These are phyloP conservation scores for Ophiosphaerella narmari DNA, from an alignment of 2,329 filamentous ascomycete genomes.

Conservation along the genomic window DNA sequence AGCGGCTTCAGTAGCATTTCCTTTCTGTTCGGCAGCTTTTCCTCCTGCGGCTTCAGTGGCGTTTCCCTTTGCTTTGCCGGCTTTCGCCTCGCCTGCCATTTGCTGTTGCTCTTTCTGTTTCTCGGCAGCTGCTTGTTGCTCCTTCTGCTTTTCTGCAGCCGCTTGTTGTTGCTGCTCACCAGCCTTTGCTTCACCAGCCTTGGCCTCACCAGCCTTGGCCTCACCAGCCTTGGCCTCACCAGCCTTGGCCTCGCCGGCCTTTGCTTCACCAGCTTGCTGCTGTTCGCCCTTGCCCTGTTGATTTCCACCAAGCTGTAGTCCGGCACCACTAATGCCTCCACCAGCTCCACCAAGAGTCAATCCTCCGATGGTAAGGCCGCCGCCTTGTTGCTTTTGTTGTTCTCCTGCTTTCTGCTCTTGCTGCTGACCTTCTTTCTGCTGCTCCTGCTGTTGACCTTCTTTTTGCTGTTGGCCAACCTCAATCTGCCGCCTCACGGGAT, in stretches of 20 bases:
- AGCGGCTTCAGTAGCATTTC: neutral
- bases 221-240: too few species aligned
- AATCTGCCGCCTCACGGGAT: slow-evolving; percentile 21
- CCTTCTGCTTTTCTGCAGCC: too few species aligned
- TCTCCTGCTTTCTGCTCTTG: neutral
- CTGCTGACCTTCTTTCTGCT: slow-evolving; percentile 4
- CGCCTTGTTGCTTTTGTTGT: slow-evolving; percentile 8
- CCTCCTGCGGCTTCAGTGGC: slow-evolving; percentile 10
- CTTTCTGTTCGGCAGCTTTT: slow-evolving; percentile 4
- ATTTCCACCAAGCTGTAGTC: slow-evolving; percentile 27
- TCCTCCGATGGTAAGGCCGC: slow-evolving; percentile 31
- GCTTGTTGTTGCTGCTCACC: too few species aligned
- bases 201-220: too few species aligned
- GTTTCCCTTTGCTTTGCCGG: slow-evolving; percentile 1
- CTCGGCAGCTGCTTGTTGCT: too few species aligned
- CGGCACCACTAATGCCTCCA: slow-evolving; percentile 32
- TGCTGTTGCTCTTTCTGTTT: neutral
- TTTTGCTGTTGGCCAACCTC: slow-evolving; percentile 2
- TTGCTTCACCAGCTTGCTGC: neutral
- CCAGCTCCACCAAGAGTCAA: slow-evolving; percentile 36
- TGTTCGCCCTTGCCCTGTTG: slow-evolving; percentile 7
- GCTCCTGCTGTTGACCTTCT: slow-evolving; percentile 3
- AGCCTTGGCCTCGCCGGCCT: neutral
- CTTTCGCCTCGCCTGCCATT: too few species aligned
- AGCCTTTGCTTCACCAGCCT: too few species aligned